These are phyloP conservation scores for Calonectria crousiana DNA, from an alignment of 2,329 filamentous ascomycete genomes.

Conservation along the genomic window DNA sequence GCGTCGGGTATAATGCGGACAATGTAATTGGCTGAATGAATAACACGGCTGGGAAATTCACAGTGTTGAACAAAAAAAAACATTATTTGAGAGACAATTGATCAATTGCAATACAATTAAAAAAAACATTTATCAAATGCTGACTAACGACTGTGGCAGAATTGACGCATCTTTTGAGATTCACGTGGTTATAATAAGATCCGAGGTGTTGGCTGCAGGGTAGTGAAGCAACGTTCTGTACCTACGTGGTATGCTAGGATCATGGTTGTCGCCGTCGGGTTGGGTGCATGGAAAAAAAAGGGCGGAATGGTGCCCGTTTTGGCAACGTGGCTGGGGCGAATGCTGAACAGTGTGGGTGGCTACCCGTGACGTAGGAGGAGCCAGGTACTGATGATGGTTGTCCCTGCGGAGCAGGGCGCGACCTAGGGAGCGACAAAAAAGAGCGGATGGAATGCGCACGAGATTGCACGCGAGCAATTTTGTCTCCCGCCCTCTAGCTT, in stretches of 20 bases:
- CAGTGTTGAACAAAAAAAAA: not conserved
- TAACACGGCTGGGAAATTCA: not conserved
- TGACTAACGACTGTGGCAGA: not conserved
- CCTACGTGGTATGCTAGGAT: constrained; percentile 5
- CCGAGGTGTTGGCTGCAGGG: constrained; percentile 3
- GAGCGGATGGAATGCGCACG: not conserved
- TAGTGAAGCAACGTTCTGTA: not conserved
- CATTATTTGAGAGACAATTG: not conserved
- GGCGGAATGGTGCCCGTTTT: constrained; percentile 11
- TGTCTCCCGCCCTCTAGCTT: not conserved
- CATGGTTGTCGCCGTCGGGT: constrained; percentile 3
- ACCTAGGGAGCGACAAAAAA: constrained; percentile 12
- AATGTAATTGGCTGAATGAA: not conserved
- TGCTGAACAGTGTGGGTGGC: constrained; percentile 14
- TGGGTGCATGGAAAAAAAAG: constrained; percentile 16
- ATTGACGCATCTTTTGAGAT: not conserved
- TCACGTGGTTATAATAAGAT: not conserved
- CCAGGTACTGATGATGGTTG: constrained; percentile 6
- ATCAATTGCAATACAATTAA: not conserved
- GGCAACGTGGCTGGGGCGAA: constrained; percentile 20
- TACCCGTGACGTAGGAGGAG: constrained; percentile 21
- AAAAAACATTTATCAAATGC: not conserved
- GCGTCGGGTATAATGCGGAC: not conserved
- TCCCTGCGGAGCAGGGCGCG: constrained; percentile 3
- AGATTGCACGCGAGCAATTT: constrained; percentile 1